A percentile compares a stretch with the other conserved stretches of the same genome.
These are phyloP conservation scores for Teunomyces barrocoloradensis DNA, from an alignment of 805 yeast genomes.

Conservation along the genomic window DNA sequence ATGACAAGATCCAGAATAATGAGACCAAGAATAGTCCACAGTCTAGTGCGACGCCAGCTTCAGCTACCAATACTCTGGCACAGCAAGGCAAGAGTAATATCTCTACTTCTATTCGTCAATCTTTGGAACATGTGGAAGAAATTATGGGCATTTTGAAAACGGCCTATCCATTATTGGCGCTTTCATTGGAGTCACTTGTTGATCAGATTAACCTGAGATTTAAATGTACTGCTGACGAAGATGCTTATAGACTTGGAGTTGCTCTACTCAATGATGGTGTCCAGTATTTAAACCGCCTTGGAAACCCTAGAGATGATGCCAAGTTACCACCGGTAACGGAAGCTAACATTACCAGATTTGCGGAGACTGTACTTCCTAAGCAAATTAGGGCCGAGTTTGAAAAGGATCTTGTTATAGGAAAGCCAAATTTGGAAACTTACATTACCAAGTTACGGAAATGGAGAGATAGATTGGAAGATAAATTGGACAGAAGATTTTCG, in stretches of 20 bases:
- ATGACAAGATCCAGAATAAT: background rate
- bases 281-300: constrained; percentile 80
- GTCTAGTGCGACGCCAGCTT: background rate
- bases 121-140: constrained; percentile 92
- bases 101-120: constrained; percentile 49
- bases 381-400: constrained; percentile 88
- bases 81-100: constrained; percentile 2
- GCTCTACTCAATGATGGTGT: constrained; percentile 93
- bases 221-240: constrained; percentile 93
- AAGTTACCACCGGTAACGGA: constrained; percentile 89
- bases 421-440: constrained; percentile 87
- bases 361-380: constrained; percentile 88
- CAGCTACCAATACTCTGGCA: background rate
- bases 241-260: constrained; percentile 88
- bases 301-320: constrained; percentile 85
- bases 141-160: constrained; percentile 94
- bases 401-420: constrained; percentile 80
- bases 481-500: constrained; percentile 79
- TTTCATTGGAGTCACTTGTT: constrained; percentile 89
- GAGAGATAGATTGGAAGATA: constrained; percentile 91
- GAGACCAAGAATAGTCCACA: background rate
- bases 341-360: constrained; percentile 80
- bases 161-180: constrained; percentile 89
- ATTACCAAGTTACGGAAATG: constrained; percentile 81
- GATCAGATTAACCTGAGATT: constrained; percentile 94